Evolutionary conservation across 495 filamentous ascomycete genomes (phyloP), one percentile per base, ranked within the genome.

Genomic region (Amorphotheca resinae): DNA sequence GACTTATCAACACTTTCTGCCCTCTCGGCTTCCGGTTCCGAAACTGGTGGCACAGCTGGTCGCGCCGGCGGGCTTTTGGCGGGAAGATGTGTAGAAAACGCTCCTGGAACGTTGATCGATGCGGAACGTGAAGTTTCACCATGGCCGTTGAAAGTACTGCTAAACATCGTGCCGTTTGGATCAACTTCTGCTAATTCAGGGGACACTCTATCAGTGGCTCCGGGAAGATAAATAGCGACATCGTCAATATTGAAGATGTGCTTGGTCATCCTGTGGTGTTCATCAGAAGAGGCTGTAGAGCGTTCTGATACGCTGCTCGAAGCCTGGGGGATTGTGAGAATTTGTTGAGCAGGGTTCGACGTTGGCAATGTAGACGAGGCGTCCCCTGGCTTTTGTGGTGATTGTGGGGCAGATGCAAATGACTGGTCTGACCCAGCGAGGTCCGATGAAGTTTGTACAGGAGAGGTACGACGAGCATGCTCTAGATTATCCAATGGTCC

Each of bases 51-150:
- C 30, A 23, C 25, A n/a, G 32, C 16, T 38, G 26, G 4, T 1
- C 22, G 22, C 18, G 26, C 22, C 15, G 11, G 34, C 9, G 35
- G 45, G 5, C 8, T 14, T 26, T 25, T 46, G 33, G 21, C 6
- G 28, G 37, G 50, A 39, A 51, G 49, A 42, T 50, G 52, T 22
- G 42, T 53, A 0, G 74, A 78, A 44, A 77, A 79, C 6, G 74
- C 62, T 0, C 75, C 75, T 4, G 75, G 74, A 9, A 77, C 46
- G 49, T 73, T 59, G 12, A 68, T 65, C 11, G 57, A 58, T 16
- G 61, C 42, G 26, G 71, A 69, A 35, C 47, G 53, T 16, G 50
- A 56, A 7, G 52, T 9, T 23, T 51, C 48, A 15, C 41, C 37
- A 12, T 53, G 44, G 3, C 48, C 44, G 22, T 56, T 42, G 16